phyloP scores from a whole-genome alignment of 176 grass and related monocot genomes.

The Pontederia crassipes region DNA sequence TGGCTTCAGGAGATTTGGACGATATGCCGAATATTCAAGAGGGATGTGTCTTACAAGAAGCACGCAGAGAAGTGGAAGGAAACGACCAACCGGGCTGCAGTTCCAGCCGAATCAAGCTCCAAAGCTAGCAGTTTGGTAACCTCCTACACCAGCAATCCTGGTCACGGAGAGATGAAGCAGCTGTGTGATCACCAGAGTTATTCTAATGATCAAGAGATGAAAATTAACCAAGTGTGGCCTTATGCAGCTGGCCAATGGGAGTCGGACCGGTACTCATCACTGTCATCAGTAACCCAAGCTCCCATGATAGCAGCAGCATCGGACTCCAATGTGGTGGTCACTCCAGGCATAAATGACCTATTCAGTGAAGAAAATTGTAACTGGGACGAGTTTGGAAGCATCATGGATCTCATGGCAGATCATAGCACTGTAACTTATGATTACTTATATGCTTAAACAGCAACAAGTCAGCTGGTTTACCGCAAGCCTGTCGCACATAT shows the following conservation, averaged over 20 bases:
- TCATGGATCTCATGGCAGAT: not conserved
- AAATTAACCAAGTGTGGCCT: no score
- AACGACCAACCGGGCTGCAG: not conserved
- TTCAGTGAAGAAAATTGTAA: not conserved
- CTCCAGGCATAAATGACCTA: not conserved
- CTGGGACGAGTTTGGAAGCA: constrained; percentile 4
- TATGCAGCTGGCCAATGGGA: no score
- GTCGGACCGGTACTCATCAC: not conserved
- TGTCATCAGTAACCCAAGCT: not conserved
- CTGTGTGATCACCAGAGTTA: no score
- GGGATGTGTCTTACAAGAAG: constrained; percentile 49
- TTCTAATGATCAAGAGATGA: no score
- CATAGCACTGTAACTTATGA: not conserved
- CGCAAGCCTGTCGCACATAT: not conserved
- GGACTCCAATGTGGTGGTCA: no score
- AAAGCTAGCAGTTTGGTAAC: constrained; percentile 27
- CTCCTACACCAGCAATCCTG: no score
- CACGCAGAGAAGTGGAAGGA: constrained; percentile 35
- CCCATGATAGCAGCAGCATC: not conserved
- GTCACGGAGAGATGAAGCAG: no score
- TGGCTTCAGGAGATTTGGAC: constrained; percentile 74
- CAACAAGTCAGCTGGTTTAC: not conserved
- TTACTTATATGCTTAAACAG: not conserved
- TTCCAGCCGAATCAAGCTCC: constrained; percentile 34
- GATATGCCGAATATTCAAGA: constrained; percentile 78